Percentiles rank a stretch among this genome's conserved stretches.
phyloP scores from a whole-genome alignment of 2,329 filamentous ascomycete genomes.

The Paecilomyces niveus region DNA sequence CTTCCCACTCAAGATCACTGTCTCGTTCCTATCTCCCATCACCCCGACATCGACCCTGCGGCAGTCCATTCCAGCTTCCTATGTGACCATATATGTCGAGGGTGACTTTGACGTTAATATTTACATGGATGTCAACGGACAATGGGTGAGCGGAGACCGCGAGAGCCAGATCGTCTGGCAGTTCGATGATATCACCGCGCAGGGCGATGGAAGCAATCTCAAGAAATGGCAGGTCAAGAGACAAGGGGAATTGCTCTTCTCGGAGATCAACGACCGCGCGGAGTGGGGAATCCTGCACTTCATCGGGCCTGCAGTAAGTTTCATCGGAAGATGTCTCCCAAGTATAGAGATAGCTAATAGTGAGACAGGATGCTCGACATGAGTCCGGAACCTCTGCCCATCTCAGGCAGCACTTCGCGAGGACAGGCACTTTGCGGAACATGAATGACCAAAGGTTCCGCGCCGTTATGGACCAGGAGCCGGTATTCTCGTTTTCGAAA shows the following conservation, averaged over 20 bases:
- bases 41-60: constrained; percentile 73
- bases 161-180: constrained; percentile 65
- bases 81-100: constrained; percentile 63
- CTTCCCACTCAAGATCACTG: constrained; percentile 44
- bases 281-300: constrained; percentile 83
- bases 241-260: constrained; percentile 58
- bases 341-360: constrained; percentile 7
- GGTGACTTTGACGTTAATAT: constrained; percentile 57
- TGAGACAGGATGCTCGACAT: constrained; percentile 50
- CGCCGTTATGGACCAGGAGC: constrained; percentile 67
- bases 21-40: constrained; percentile 68
- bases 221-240: constrained; percentile 38
- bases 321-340: not conserved
- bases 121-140: constrained; percentile 63
- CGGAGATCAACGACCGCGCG: constrained; percentile 64
- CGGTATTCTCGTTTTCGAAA: constrained; percentile 73
- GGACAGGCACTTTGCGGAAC: constrained; percentile 60
- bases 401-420: constrained; percentile 63
- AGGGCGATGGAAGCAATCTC: constrained; percentile 31
- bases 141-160: constrained; percentile 75
- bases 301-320: constrained; percentile 54
- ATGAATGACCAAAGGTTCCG: constrained; percentile 60
- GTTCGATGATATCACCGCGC: constrained; percentile 41
- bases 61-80: constrained; percentile 75
- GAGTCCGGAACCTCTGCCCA: constrained; percentile 62